Conservation (phyloP, 2,329 filamentous ascomycete species). For the Orbilia oligospora region DNA sequence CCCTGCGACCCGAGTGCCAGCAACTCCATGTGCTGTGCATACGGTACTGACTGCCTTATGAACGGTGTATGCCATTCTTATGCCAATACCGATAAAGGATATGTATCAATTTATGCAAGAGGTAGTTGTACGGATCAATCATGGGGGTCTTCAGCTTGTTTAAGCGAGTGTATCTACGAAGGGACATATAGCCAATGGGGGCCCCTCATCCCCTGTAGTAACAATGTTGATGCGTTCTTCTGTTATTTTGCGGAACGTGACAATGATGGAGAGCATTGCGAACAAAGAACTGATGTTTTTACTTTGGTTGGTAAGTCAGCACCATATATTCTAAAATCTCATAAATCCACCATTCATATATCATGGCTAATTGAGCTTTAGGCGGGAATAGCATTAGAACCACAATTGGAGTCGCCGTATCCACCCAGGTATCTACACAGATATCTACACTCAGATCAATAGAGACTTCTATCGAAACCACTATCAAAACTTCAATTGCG, state of each 20-base stretch:
- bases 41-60: slow-evolving; percentile 26
- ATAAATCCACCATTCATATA: not conserved
- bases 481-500: slow-evolving; percentile 6
- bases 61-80: slow-evolving; percentile 36
- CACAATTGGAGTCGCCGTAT: slow-evolving; percentile 23
- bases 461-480: slow-evolving; percentile 10
- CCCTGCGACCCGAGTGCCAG: slow-evolving; percentile 19
- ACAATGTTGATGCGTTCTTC: slow-evolving; percentile 35
- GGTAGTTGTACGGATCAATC: slow-evolving; percentile 43
- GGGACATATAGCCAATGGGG: slow-evolving; percentile 22
- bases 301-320: slow-evolving; percentile 26
- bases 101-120: slow-evolving; percentile 23
- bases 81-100: slow-evolving; percentile 1
- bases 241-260: slow-evolving; percentile 35
- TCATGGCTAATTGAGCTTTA: not conserved
- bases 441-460: slow-evolving; percentile 8
- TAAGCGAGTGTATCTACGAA: slow-evolving; percentile 31
- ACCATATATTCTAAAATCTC: not conserved
- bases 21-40: slow-evolving; percentile 38
- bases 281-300: slow-evolving; percentile 34
- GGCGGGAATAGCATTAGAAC: slow-evolving; percentile 35
- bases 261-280: slow-evolving; percentile 30
- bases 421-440: slow-evolving; percentile 5
- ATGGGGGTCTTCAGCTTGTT: slow-evolving; percentile 36
- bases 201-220: slow-evolving; percentile 23